Base-by-base conservation (phyloP, 2,329 filamentous ascomycete genomes). In the Diaporthe aspalathi region DNA sequence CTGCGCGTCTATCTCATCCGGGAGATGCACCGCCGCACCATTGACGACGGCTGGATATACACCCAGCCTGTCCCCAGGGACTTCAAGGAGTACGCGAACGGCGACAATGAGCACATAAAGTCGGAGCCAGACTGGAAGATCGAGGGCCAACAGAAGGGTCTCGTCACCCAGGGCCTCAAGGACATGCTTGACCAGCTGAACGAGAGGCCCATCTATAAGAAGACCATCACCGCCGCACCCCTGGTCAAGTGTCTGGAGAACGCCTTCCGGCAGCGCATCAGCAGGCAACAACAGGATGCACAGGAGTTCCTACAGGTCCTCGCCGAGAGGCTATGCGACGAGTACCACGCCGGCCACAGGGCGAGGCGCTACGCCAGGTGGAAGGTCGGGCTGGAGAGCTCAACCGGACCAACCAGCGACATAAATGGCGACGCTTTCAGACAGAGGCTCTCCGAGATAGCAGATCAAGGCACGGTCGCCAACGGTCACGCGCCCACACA, bases 271-370 rank as follows among this genome's bases (percentile, higher is more conserved):
- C 95, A 97, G 77, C 91, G 93, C 76, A 97, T 99, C 76, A 98
- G 93, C 79, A 88, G 95, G 68, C 94, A 96, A 79, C 96, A 99
- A 82, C 96, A 99, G 81, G 96, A 99, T 83, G 96, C 96, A 14
- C 96, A 99, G 79, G 96, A 99, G 80, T 98, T 99, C 74, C 83
- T 99, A 70, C 96, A 99, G 83, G 92, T 98, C 63, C 92, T 99
- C 16, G 93, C 94, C 3, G 95, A 99, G 83, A 89, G 95, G 67
- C 85, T 99, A 70, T 94, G 94, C 77, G 96, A 99, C 78, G 96
- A 99, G 81, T 97, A 98, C 77, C 91, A 97, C 79, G 94, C 94
- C 5, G 94, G 94, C 1, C 88, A 89, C 76, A 89, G 92, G 78
- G 94, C 94, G 16, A 87, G 95, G 74, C 84, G 83, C 56, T 85